Conservation (phyloP, 164 flowering plant genomes). For the Magnolia sinica region DNA sequence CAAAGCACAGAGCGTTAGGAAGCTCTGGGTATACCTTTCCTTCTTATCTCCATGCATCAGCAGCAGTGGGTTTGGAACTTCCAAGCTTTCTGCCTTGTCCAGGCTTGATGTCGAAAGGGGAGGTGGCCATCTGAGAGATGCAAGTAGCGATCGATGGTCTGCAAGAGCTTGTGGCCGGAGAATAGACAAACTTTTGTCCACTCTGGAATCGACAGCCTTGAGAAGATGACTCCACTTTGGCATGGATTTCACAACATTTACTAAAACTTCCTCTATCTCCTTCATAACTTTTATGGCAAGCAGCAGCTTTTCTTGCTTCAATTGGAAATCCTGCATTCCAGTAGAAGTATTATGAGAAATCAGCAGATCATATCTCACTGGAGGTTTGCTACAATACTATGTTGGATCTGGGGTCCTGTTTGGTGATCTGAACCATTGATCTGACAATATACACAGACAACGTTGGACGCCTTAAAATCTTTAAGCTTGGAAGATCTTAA, state of each 20-base stretch:
- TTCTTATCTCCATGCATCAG: conserved; percentile 44
- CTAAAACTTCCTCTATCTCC: conserved; percentile 41
- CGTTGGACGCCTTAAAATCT: too few relatives aligned
- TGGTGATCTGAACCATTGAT: not conserved
- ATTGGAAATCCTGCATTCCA: conserved; percentile 39
- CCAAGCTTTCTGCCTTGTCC: conserved; percentile 24
- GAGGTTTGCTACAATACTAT: not conserved
- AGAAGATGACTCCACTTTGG: conserved; percentile 52
- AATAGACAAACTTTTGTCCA: conserved; percentile 39
- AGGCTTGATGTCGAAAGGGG: conserved; percentile 32
- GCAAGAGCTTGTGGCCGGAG: conserved; percentile 54
- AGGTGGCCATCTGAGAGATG: conserved; percentile 77
- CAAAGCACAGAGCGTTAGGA: conserved; percentile 57
- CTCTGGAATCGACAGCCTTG: conserved; percentile 58
- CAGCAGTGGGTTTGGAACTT: conserved; percentile 48
- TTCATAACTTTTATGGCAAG: conserved; percentile 35
- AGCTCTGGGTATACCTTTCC: conserved; percentile 43
- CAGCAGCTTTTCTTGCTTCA: conserved; percentile 38
- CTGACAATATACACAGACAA: not conserved
- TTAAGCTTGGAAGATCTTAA: not conserved
- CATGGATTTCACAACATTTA: conserved; percentile 15
- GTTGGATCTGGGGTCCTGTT: not conserved
- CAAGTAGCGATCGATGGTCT: conserved; percentile 55
- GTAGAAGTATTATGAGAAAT: not conserved
- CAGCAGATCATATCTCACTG: not conserved